A percentile compares a stretch with the other conserved stretches of the same genome.
Evolutionary conservation across 1,284 basidiomycete species (phyloP).

Genomic region (Gomphus bonarii): DNA sequence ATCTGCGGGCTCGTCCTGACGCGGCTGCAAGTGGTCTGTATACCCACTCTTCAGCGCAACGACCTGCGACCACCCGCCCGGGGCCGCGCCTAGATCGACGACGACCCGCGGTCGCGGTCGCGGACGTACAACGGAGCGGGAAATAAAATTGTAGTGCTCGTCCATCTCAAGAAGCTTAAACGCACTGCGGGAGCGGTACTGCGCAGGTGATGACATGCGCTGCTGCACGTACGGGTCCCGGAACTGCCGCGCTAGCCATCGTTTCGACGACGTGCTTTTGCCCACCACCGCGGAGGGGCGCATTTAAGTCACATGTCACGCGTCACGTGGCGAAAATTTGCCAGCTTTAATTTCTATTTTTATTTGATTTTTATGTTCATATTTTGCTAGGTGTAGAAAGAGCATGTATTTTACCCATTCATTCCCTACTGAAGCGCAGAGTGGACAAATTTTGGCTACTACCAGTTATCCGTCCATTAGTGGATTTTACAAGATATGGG

Average conservation of each 20-base stretch:
- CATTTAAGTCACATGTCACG: conserved; percentile 5
- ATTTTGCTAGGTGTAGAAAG: no score
- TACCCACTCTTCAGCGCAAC: conserved; percentile 46
- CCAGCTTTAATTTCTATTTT: no score
- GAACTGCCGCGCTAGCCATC: conserved; percentile 54
- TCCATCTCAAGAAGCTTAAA: conserved; percentile 79
- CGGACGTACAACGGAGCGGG: conserved; percentile 4
- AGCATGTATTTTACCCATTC: no score
- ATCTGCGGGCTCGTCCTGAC: background rate
- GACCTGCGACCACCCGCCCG: conserved; percentile 85
- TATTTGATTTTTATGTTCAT: no score
- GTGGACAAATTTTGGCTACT: no score
- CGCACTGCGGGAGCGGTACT: conserved; percentile 65
- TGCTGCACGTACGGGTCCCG: conserved; percentile 60
- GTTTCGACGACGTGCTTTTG: conserved; percentile 27
- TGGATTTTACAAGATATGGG: no score
- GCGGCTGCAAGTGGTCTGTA: background rate
- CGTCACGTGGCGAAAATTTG: no score
- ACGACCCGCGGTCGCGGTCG: conserved; percentile 42
- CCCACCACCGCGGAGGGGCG: conserved; percentile 7
- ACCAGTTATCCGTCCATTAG: no score
- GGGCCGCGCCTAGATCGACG: conserved; percentile 79
- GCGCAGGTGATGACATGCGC: conserved; percentile 30
- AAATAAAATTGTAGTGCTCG: conserved; percentile 29
- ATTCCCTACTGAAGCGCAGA: no score